Percentiles rank a stretch among this genome's conserved stretches.
Conservation (phyloP, 2,329 filamentous ascomycete genomes). For the Chaetomium strumarium region DNA sequence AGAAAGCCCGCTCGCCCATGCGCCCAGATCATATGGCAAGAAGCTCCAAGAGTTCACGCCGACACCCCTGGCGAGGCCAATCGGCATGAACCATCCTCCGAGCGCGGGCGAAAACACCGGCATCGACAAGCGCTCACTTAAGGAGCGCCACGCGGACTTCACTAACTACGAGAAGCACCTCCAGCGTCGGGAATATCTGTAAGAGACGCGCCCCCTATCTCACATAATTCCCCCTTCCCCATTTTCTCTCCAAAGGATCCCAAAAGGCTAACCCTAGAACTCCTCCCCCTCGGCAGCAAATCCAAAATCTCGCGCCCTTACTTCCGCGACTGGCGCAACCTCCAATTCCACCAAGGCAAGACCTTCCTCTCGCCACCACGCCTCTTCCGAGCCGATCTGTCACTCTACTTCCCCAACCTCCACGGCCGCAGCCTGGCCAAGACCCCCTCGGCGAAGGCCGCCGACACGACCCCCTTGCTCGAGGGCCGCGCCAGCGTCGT, state of each 20-base stretch:
- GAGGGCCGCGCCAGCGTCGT: slow-evolving; percentile 71
- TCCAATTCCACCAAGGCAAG: slow-evolving; percentile 79
- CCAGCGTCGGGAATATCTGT: slow-evolving; percentile 69
- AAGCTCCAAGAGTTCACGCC: slow-evolving; percentile 51
- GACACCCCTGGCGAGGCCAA: slow-evolving; percentile 61
- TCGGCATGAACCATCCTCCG: slow-evolving; percentile 73
- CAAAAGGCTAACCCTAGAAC: not conserved
- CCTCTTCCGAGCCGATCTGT: slow-evolving; percentile 75
- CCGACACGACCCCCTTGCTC: slow-evolving; percentile 71
- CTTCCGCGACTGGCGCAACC: slow-evolving; percentile 90
- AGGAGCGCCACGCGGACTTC: slow-evolving; percentile 71
- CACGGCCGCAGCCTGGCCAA: slow-evolving; percentile 69
- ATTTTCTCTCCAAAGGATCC: no score
- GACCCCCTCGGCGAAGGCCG: slow-evolving; percentile 36
- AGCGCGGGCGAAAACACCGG: slow-evolving; percentile 75
- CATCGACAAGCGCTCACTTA: slow-evolving; percentile 59
- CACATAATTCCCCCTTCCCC: not conserved
- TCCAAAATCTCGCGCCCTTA: slow-evolving; percentile 78
- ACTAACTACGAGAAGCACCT: slow-evolving; percentile 82
- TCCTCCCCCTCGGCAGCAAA: slow-evolving; percentile 43
- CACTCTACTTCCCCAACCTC: slow-evolving; percentile 92
- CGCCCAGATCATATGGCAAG: slow-evolving; percentile 55
- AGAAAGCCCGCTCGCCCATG: slow-evolving; percentile 46
- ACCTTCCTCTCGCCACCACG: slow-evolving; percentile 79
- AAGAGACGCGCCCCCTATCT: slow-evolving; percentile 17